Percentiles rank a stretch among this genome's conserved stretches.
Evolutionary conservation across 768 basidiomycete genomes (phyloP).

Genomic region (Tulasnella sp.): DNA sequence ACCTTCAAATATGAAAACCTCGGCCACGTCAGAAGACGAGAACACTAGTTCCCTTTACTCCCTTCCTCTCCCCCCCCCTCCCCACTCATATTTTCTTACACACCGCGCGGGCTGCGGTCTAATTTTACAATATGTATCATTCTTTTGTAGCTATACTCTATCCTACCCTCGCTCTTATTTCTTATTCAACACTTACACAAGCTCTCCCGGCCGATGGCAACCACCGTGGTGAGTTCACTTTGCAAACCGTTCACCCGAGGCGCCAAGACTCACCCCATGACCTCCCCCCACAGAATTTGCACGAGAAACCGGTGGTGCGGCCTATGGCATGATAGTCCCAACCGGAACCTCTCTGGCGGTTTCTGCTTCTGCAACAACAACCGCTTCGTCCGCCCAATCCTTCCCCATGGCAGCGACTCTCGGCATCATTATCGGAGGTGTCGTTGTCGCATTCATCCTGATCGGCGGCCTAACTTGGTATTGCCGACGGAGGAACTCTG

Average conservation of each 20-base stretch:
- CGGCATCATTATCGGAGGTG: background rate
- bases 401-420: background rate
- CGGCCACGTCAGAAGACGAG: background rate
- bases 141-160: conserved; percentile 3
- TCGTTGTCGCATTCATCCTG: background rate
- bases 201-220: background rate
- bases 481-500: background rate
- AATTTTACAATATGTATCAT: background rate
- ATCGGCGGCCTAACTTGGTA: background rate
- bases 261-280: background rate
- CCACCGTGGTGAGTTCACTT: background rate
- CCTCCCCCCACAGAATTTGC: background rate
- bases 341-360: background rate
- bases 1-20: background rate
- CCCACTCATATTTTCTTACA: background rate
- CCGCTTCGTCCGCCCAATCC: background rate
- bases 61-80: background rate
- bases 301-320: background rate
- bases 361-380: background rate
- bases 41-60: background rate
- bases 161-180: conserved; percentile 9
- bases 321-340: background rate
- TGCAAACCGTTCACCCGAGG: background rate
- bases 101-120: conserved; percentile 3
- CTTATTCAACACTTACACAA: background rate